phyloP scores from a whole-genome alignment of 106 monocot genomes.

The Dendrobium chrysotoxum region DNA sequence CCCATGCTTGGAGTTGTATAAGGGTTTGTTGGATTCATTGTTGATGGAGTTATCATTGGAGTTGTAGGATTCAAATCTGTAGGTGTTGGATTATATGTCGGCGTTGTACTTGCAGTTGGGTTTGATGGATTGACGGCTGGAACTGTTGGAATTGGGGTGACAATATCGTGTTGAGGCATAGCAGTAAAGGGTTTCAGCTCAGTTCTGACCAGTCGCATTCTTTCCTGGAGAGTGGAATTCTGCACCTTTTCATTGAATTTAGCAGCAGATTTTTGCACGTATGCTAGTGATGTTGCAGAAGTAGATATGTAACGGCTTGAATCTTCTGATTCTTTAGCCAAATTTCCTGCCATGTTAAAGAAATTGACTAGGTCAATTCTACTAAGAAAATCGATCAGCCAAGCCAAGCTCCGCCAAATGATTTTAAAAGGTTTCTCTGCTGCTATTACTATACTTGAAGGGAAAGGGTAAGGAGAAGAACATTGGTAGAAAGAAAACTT shows the following conservation, averaged over 20 bases:
- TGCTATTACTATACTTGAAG: not conserved
- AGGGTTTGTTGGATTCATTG: conserved; percentile 20
- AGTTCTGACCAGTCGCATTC: not conserved
- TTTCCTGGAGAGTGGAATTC: not conserved
- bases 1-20: conserved; percentile 13
- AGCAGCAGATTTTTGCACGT: not conserved
- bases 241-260: not conserved
- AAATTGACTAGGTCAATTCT: not conserved
- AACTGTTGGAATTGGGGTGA: conserved; percentile 40
- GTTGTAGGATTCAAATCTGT: conserved; percentile 14
- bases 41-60: conserved; percentile 33
- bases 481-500: too few relatives aligned
- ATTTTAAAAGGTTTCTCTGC: not conserved
- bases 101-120: conserved; percentile 17
- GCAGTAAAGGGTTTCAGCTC: not conserved
- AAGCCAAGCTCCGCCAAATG: not conserved
- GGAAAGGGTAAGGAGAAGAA: not conserved
- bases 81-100: conserved; percentile 8
- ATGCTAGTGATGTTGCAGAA: not conserved
- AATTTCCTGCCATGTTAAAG: not conserved
- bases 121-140: conserved; percentile 38
- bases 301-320: not conserved
- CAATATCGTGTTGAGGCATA: conserved; percentile 22
- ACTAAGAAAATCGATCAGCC: too few relatives aligned
- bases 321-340: not conserved